phyloP scores from a whole-genome alignment of 768 basidiomycete genomes.

The Tubosaeta brunneosetosa region DNA sequence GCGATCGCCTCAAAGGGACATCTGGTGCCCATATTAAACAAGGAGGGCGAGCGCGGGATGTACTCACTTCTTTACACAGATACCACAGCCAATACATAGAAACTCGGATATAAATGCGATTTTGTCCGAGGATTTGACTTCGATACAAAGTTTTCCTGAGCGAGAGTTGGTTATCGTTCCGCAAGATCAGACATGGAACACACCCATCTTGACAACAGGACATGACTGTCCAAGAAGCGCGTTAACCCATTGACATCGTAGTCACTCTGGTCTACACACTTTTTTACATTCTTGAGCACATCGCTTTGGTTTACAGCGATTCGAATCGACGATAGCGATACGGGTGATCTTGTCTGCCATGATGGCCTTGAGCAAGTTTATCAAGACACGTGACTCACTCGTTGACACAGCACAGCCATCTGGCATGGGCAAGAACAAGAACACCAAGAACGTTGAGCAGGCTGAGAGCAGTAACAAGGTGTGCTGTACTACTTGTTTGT shows the following conservation, averaged over 20 bases:
- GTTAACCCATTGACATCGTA: slow-evolving; percentile 7
- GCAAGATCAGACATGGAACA: slow-evolving; percentile 17
- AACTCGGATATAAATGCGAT: slow-evolving; percentile 99
- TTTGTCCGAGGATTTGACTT: slow-evolving; percentile 93
- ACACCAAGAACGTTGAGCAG: slow-evolving; percentile 11
- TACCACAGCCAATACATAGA: slow-evolving; percentile 99
- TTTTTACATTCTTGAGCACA: slow-evolving; percentile 99
- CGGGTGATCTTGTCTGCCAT: slow-evolving; percentile 97
- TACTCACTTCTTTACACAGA: slow-evolving; percentile 96
- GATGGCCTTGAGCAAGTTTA: background rate
- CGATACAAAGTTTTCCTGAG: slow-evolving; percentile 94
- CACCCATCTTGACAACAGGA: slow-evolving; percentile 97
- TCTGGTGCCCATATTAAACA: slow-evolving; percentile 39
- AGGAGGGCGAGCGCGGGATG: background rate
- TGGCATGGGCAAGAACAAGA: slow-evolving; percentile 26
- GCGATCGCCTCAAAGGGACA: slow-evolving; percentile 99
- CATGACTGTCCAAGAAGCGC: slow-evolving; percentile 55
- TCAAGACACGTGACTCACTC: slow-evolving; percentile 14
- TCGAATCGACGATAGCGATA: slow-evolving; percentile 90
- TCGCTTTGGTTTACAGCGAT: slow-evolving; percentile 94
- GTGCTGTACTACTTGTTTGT: background rate
- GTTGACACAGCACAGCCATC: slow-evolving; percentile 4
- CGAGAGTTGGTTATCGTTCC: background rate
- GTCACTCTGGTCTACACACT: slow-evolving; percentile 35
- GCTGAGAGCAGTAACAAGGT: slow-evolving; percentile 20